phyloP scores from a whole-genome alignment of 768 basidiomycete genomes.

The Chalciporus sphaerocephalus region DNA sequence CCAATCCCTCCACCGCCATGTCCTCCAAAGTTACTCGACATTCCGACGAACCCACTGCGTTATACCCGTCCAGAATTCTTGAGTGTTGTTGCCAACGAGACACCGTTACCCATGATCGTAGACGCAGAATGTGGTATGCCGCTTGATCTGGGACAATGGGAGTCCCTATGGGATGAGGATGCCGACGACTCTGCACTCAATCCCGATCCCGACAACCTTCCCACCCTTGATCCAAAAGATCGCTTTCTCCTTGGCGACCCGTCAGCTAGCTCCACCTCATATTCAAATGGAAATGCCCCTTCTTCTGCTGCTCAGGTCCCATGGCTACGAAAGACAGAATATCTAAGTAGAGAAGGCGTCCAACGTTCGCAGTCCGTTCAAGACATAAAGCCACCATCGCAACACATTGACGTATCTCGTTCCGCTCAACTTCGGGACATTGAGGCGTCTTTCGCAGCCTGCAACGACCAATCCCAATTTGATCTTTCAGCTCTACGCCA shows the following conservation, averaged over 20 bases:
- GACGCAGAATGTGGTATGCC: constrained; percentile 98
- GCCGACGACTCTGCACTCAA: constrained; percentile 66
- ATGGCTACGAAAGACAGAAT: constrained; percentile 92
- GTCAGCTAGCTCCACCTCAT: constrained; percentile 41
- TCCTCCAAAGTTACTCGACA: constrained; percentile 90
- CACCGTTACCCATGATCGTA: constrained; percentile 90
- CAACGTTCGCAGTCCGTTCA: constrained; percentile 39
- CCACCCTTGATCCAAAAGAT: constrained; percentile 68
- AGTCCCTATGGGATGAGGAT: constrained; percentile 79
- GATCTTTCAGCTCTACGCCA: constrained; percentile 60
- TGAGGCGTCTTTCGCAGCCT: constrained; percentile 66
- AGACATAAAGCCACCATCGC: constrained; percentile 51
- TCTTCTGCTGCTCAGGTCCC: constrained; percentile 58
- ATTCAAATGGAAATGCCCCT: constrained; percentile 36
- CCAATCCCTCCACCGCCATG: constrained; percentile 94
- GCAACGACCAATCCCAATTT: constrained; percentile 50
- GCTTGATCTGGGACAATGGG: constrained; percentile 78
- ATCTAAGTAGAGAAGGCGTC: constrained; percentile 64
- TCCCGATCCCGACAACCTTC: constrained; percentile 57
- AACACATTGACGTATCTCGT: constrained; percentile 66
- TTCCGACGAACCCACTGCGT: constrained; percentile 85
- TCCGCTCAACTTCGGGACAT: constrained; percentile 73
- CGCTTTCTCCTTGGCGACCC: constrained; percentile 71
- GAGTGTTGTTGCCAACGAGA: constrained; percentile 72
- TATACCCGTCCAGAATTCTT: constrained; percentile 86